Percentiles rank a stretch among this genome's conserved stretches.
These are phyloP conservation scores for Globisporangium paroecandrum DNA, from an alignment of 352 stramenopile genomes.

Conservation along the genomic window DNA sequence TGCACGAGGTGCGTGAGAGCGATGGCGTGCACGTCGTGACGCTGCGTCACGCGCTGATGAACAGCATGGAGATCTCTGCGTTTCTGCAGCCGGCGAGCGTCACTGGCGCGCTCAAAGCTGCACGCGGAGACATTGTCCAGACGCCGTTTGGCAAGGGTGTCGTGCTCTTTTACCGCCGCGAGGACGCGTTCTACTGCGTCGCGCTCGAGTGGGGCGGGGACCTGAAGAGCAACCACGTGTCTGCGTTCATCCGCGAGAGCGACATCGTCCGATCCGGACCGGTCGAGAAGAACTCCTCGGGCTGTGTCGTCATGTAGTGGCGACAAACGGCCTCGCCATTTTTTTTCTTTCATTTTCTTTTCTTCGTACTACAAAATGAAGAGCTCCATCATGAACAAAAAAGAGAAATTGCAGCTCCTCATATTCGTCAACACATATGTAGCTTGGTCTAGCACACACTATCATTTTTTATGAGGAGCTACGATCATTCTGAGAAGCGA, in stretches of 20 bases:
- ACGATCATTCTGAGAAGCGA: neutral
- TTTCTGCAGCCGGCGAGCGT: slow-evolving; percentile 64
- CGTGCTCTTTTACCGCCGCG: slow-evolving; percentile 57
- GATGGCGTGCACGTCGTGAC: slow-evolving; percentile 74
- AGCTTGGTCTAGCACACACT: neutral
- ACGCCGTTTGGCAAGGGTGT: slow-evolving; percentile 77
- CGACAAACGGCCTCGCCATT: neutral
- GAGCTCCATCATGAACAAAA: neutral
- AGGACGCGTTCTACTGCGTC: slow-evolving; percentile 67
- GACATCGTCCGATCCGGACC: slow-evolving; percentile 53
- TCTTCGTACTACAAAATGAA: neutral
- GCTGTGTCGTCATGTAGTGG: slow-evolving; percentile 69
- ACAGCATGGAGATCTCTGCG: slow-evolving; percentile 39
- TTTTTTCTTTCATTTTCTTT: slow-evolving; percentile 6
- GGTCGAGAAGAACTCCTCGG: slow-evolving; percentile 55
- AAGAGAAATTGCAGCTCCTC: neutral
- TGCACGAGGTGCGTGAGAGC: slow-evolving; percentile 49
- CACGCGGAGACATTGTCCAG: slow-evolving; percentile 69
- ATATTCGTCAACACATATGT: neutral
- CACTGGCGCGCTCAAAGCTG: slow-evolving; percentile 53
- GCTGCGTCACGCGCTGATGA: slow-evolving; percentile 50
- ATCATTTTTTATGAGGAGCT: neutral
- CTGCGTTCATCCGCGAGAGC: slow-evolving; percentile 53
- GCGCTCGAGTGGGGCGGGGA: slow-evolving; percentile 49
- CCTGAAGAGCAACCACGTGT: slow-evolving; percentile 36